These are phyloP conservation scores for Lentinula edodes DNA, from an alignment of 768 basidiomycete species.

Conservation along the genomic window DNA sequence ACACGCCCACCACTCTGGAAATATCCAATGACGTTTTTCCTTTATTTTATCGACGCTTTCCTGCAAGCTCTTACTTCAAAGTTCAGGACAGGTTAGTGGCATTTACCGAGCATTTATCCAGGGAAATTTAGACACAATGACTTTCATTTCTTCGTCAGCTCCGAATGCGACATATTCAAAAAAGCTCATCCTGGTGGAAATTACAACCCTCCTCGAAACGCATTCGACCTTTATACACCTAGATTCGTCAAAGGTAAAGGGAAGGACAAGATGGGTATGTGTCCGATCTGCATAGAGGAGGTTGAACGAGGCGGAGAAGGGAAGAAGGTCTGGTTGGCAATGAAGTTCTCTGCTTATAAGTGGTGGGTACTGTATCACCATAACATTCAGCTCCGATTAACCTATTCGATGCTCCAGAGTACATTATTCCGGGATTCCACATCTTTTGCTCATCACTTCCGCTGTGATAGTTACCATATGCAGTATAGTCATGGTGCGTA, in stretches of 20 bases:
- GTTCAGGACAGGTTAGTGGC: neutral
- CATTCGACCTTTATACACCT: constrained; percentile 72
- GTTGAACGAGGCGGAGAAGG: constrained; percentile 56
- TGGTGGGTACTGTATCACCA: constrained; percentile 36
- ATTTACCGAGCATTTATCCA: constrained; percentile 4
- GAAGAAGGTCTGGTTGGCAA: constrained; percentile 64
- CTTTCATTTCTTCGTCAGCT: neutral
- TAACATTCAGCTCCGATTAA: neutral
- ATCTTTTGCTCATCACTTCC: neutral
- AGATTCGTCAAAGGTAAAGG: constrained; percentile 71
- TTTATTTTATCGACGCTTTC: constrained; percentile 5
- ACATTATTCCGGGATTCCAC: neutral
- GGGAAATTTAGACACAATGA: neutral
- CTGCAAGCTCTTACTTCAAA: constrained; percentile 4
- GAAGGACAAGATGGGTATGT: constrained; percentile 64
- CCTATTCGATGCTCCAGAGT: constrained; percentile 13
- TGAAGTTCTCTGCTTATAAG: constrained; percentile 83
- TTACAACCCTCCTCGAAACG: constrained; percentile 55
- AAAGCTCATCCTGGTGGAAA: constrained; percentile 17
- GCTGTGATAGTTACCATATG: constrained; percentile 63
- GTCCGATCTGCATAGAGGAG: constrained; percentile 70
- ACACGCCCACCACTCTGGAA: neutral
- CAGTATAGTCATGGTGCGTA: constrained; percentile 69
- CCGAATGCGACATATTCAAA: neutral
- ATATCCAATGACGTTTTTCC: constrained; percentile 5